Base-by-base conservation (phyloP, 768 basidiomycete species). In the Polyporus arcularius region DNA sequence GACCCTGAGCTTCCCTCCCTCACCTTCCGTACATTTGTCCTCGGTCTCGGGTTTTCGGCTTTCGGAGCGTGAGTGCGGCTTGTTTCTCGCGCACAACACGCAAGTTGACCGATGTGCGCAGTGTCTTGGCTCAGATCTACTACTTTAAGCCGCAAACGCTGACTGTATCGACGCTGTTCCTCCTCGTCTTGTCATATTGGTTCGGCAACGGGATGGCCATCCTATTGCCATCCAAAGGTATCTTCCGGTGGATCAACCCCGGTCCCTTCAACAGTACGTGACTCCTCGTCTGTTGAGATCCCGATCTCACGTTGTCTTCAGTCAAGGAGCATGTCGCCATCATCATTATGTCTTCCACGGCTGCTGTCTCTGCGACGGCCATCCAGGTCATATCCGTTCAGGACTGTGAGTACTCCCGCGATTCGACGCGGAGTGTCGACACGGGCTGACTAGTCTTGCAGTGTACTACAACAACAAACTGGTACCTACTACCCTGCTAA, bases 21-120 rank as follows among this genome's bases (percentile, higher is more conserved):
- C 61, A 85, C 84, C 0, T 84, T 86, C 71, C 73, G 85, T 15
- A 80, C 83, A 67, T 80, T 81, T 77, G 78, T 85, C 70, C 75
- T 85, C 1, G 81, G 80, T 40, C 65, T 84, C 15, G 84, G 83
- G 10, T 75, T 85, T 16, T 78, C 82, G 9, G 81, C 82, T 60
- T 86, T 86, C 67, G 83, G 83, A 28, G 71, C 71, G 58, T 77
- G 75, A 42, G 84, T 84, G 4, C 70, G 10, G 0, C 7, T 21
- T 9, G 2, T 16, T 7, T 11, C 12, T 31, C 35, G 8, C 4
- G 15, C 46, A 26, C 26, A 1, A 28, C 4, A 74, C 28, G 16
- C 47, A 0, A 14, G 46, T 60, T 46, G 28, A n/a, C 51, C 18
- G 61, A 35, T 38, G 15, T 1, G 9, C 8, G n/a, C 53, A 69